phyloP scores from a whole-genome alignment of 345 rosid genomes.

The Gossypium turneri region DNA sequence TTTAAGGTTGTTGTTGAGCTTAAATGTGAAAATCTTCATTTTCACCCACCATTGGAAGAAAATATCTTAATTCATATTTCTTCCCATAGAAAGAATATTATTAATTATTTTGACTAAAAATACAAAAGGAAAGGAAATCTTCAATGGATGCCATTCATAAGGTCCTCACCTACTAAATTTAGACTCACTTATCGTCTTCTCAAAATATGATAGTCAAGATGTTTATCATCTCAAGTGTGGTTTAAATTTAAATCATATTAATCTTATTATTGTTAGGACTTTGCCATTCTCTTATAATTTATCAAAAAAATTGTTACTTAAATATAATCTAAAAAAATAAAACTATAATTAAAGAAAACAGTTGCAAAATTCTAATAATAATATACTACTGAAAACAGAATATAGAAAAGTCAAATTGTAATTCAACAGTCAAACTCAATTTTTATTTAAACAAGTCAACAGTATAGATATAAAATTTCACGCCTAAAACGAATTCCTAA shows the following conservation, averaged over 20 bases:
- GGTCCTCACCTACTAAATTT: too few species aligned
- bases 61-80: not conserved
- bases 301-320: accelerated
- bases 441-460: too few species aligned
- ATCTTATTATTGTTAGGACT: accelerated
- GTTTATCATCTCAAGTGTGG: accelerated
- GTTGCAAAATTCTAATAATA: too few species aligned
- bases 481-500: too few species aligned
- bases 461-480: too few species aligned
- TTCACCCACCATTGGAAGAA: not conserved
- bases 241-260: accelerated
- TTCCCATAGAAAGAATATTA: not conserved
- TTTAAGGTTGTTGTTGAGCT: not conserved
- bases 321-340: too few species aligned
- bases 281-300: accelerated
- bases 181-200: accelerated
- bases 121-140: too few species aligned
- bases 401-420: too few species aligned
- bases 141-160: too few species aligned
- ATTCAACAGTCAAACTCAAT: too few species aligned
- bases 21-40: not conserved
- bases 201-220: accelerated
- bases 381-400: too few species aligned
- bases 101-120: not conserved
- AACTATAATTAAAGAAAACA: too few species aligned